Evolutionary conservation across 2,329 filamentous ascomycete species (phyloP).

Genomic region (Aspergillus puulaauensis): DNA sequence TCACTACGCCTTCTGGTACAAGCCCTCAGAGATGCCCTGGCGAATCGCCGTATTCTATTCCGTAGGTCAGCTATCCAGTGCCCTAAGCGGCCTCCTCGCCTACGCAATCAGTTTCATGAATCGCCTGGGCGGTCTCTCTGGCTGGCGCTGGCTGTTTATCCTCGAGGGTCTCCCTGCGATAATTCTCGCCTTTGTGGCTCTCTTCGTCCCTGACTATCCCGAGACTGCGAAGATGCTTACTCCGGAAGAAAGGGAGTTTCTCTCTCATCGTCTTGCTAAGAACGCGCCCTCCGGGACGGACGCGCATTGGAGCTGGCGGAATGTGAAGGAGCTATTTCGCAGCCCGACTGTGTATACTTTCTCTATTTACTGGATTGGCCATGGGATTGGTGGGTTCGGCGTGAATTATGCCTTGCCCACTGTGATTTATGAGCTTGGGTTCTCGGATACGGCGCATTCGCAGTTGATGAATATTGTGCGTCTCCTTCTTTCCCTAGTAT

Average conservation of each 20-base stretch:
- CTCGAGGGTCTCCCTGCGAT: slow-evolving; percentile 38
- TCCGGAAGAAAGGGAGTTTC: slow-evolving; percentile 24
- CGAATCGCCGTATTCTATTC: slow-evolving; percentile 42
- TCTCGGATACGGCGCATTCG: slow-evolving; percentile 42
- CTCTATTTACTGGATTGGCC: slow-evolving; percentile 41
- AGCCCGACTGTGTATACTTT: slow-evolving; percentile 42
- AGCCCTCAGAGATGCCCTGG: slow-evolving; percentile 34
- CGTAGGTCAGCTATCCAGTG: slow-evolving; percentile 34
- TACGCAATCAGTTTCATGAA: slow-evolving; percentile 42
- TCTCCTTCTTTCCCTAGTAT: not conserved
- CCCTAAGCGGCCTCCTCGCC: slow-evolving; percentile 35
- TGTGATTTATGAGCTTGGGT: slow-evolving; percentile 46
- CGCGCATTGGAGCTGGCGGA: slow-evolving; percentile 33
- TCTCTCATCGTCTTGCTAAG: slow-evolving; percentile 27
- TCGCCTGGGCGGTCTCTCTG: slow-evolving; percentile 29
- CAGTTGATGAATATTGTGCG: slow-evolving; percentile 46
- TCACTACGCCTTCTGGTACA: slow-evolving; percentile 44
- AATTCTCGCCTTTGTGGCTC: slow-evolving; percentile 27
- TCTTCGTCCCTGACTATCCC: slow-evolving; percentile 35
- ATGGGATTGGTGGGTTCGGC: slow-evolving; percentile 46
- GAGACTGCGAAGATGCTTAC: slow-evolving; percentile 31
- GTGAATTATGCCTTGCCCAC: slow-evolving; percentile 43
- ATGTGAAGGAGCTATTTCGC: slow-evolving; percentile 30
- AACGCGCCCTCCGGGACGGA: slow-evolving; percentile 31
- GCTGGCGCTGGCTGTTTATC: slow-evolving; percentile 42